These are phyloP conservation scores for Bipolaris victoriae DNA, from an alignment of 2,329 filamentous ascomycete species.

Conservation along the genomic window DNA sequence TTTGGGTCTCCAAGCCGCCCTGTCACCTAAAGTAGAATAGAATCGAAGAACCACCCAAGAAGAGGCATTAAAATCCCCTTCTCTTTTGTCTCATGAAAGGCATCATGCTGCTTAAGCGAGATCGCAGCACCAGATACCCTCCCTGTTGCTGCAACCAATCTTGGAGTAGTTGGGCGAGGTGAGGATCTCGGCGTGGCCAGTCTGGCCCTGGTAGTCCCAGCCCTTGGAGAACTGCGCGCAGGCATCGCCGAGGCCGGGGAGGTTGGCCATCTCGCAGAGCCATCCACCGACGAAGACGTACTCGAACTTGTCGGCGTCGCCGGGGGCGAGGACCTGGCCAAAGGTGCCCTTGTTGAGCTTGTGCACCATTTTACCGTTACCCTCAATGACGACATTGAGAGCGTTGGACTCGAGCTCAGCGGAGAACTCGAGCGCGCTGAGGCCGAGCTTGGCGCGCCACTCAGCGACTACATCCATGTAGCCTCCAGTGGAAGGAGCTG, in stretches of 20 bases:
- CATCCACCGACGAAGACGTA: slow-evolving; percentile 44
- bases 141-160: slow-evolving; percentile 35
- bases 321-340: slow-evolving; percentile 41
- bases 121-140: slow-evolving; percentile 44
- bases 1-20: slow-evolving; percentile 22
- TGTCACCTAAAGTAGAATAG: slow-evolving; percentile 14
- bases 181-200: slow-evolving; percentile 44
- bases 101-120: slow-evolving; percentile 28
- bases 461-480: slow-evolving; percentile 38
- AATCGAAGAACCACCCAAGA: slow-evolving; percentile 2
- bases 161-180: slow-evolving; percentile 32
- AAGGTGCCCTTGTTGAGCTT: slow-evolving; percentile 39
- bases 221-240: slow-evolving; percentile 34
- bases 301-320: slow-evolving; percentile 27
- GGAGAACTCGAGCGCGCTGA: slow-evolving; percentile 24
- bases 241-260: slow-evolving; percentile 33
- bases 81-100: background rate
- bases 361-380: slow-evolving; percentile 42
- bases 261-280: slow-evolving; percentile 43
- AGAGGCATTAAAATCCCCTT: background rate
- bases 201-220: slow-evolving; percentile 40
- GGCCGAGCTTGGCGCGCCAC: slow-evolving; percentile 40
- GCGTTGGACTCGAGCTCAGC: slow-evolving; percentile 37
- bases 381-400: slow-evolving; percentile 27
- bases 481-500: slow-evolving; percentile 20